phyloP scores from a whole-genome alignment of 1,139 yeast species.

The Geotrichum reessii region DNA sequence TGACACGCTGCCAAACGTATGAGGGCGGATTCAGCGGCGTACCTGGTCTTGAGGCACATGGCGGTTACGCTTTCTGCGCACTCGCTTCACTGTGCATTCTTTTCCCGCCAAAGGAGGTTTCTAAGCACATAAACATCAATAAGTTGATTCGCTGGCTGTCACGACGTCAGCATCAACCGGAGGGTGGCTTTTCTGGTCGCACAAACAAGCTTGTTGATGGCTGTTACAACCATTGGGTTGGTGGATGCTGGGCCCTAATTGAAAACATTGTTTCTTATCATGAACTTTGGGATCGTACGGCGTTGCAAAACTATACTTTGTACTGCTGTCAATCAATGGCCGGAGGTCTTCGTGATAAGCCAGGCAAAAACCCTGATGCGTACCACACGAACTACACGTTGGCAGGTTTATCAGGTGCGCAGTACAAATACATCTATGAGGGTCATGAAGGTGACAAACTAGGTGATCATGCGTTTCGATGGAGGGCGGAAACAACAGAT shows the following conservation, averaged over 20 bases:
- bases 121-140: conserved; percentile 28
- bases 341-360: conserved; percentile 88
- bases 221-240: conserved; percentile 95
- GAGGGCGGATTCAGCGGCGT: conserved; percentile 94
- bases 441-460: conserved; percentile 26
- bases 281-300: conserved; percentile 46
- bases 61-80: conserved; percentile 93
- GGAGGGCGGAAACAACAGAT: conserved; percentile 25
- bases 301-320: conserved; percentile 59
- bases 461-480: conserved; percentile 30
- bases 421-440: conserved; percentile 44
- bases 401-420: conserved; percentile 69
- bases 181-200: conserved; percentile 87
- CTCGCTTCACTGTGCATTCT: conserved; percentile 61
- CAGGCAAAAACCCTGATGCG: conserved; percentile 72
- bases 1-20: conserved; percentile 72
- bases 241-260: conserved; percentile 63
- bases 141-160: conserved; percentile 53
- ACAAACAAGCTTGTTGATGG: conserved; percentile 93
- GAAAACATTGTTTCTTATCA: conserved; percentile 44
- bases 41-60: conserved; percentile 87
- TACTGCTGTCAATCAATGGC: conserved; percentile 61
- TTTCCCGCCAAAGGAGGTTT: conserved; percentile 36
- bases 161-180: conserved; percentile 60
- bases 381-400: conserved; percentile 87